phyloP scores from a whole-genome alignment of 805 yeast genomes.

The Jamesozyma rosinii region DNA sequence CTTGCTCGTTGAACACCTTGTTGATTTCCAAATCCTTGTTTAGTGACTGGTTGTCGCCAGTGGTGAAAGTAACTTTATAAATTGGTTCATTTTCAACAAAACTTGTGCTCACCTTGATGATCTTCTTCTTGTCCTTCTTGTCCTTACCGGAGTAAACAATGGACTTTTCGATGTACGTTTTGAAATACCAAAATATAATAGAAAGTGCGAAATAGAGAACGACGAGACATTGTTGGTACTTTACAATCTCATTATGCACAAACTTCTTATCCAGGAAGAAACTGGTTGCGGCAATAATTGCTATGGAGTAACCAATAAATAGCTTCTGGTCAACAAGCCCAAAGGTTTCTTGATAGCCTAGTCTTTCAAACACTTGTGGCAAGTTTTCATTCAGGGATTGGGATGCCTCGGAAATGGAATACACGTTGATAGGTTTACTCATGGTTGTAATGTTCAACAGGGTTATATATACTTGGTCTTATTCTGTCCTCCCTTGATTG shows the following conservation, averaged over 20 bases:
- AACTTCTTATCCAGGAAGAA: conserved; percentile 44
- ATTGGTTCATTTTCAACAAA: conserved; percentile 37
- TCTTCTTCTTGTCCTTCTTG: conserved; percentile 16
- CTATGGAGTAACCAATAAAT: conserved; percentile 43
- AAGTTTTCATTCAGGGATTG: conserved; percentile 26
- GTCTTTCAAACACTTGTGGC: conserved; percentile 18
- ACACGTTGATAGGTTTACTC: conserved; percentile 28
- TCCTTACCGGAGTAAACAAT: conserved; percentile 38
- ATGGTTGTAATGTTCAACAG: no score
- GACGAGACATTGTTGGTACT: conserved; percentile 35
- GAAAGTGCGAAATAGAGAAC: conserved; percentile 35
- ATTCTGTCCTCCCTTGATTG: no score
- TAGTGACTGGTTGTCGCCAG: conserved; percentile 10
- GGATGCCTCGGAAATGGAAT: conserved; percentile 26
- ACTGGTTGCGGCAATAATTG: conserved; percentile 40
- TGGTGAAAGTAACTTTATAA: conserved; percentile 34
- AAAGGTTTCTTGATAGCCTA: conserved; percentile 19
- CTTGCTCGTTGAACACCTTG: conserved; percentile 33
- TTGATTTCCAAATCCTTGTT: conserved; percentile 24
- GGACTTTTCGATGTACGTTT: conserved; percentile 33
- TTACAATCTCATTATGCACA: conserved; percentile 35
- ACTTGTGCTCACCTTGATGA: conserved; percentile 25
- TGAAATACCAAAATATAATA: conserved; percentile 32
- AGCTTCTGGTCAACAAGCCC: conserved; percentile 37
- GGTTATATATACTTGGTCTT: no score